Base-by-base conservation (phyloP, 768 basidiomycete species). In the Naganishia kalamii region DNA sequence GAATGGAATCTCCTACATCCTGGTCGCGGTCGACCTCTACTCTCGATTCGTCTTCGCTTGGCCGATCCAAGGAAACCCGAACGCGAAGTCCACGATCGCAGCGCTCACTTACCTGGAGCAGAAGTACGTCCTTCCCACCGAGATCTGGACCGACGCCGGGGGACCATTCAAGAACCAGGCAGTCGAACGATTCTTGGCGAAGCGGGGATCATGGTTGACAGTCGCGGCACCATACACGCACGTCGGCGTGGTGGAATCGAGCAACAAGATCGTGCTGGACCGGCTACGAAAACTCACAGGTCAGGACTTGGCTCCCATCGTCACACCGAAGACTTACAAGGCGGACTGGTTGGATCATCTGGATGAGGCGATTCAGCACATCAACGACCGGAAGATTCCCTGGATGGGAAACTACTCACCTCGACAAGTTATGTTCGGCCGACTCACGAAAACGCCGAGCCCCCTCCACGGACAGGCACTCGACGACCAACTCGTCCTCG, bases 41-140 rank as follows among this genome's bases (percentile, higher is more conserved):
- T 46, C 60, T 4, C 17, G 30, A 29, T 62, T 62, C 60, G 44
- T 62, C 15, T 62, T 37, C 41, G 44, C 60, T 17, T 62, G 60
- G 60, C 60, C 60, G 17, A 17, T 44, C 41, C 17, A 7, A 4
- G 41, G 13, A 19, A 23, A 23, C 25, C 27, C 27, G 11, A 46
- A 23, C 15, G 60, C 41, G 17, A 41, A 44, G 17, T 27, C 23
- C 12, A 62, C 60, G 15, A 46, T 62, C 11, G 25, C 11, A 8
- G 60, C 60, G 15, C 30, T 62, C 7, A 41, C 13, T n/a, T 25
- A 47, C n/a, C 44, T 62, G 4, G n/a, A 35, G 27, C 40, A 19
- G 25, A 7, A 6, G 6, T 62, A 46, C 44, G 8, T 12, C 4
- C 21, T 47, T 5, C 60, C 60, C 8, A n/a, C 6, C 4, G 43